Evolutionary conservation across 371 early-diverging fungal genomes (phyloP).

Genomic region (Mucor irregularis): DNA sequence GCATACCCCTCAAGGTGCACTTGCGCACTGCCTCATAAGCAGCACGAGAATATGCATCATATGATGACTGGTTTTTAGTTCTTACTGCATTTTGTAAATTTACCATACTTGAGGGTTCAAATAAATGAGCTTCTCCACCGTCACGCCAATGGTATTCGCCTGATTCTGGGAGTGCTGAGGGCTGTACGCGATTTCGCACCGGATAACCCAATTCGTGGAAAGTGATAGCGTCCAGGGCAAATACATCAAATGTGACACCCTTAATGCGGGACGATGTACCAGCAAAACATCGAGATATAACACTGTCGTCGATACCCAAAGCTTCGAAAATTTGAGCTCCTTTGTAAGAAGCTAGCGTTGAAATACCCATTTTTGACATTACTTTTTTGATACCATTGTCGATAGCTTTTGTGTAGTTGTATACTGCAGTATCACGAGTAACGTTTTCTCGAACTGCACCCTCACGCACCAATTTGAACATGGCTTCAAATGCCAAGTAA

Average conservation of each 20-base stretch:
- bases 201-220: conserved; percentile 89
- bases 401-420: conserved; percentile 82
- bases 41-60: conserved; percentile 79
- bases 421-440: conserved; percentile 57
- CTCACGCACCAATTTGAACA: conserved; percentile 87
- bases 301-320: conserved; percentile 86
- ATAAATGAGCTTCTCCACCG: conserved; percentile 90
- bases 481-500: conserved; percentile 86
- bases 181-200: conserved; percentile 60
- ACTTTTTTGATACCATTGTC: conserved; percentile 95
- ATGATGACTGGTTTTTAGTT: conserved; percentile 81
- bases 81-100: conserved; percentile 95
- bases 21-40: conserved; percentile 81
- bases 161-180: conserved; percentile 77
- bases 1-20: conserved; percentile 93
- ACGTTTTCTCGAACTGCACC: conserved; percentile 59
- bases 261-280: conserved; percentile 97
- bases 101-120: conserved; percentile 86
- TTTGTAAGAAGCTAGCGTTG: conserved; percentile 96
- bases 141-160: conserved; percentile 97
- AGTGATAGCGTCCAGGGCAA: conserved; percentile 87
- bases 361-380: conserved; percentile 99
- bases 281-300: conserved; percentile 87
- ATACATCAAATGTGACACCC: conserved; percentile 86
- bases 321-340: conserved; percentile 98